Conservation (phyloP, 2,329 filamentous ascomycete genomes). For the Fusarium bulbicola region DNA sequence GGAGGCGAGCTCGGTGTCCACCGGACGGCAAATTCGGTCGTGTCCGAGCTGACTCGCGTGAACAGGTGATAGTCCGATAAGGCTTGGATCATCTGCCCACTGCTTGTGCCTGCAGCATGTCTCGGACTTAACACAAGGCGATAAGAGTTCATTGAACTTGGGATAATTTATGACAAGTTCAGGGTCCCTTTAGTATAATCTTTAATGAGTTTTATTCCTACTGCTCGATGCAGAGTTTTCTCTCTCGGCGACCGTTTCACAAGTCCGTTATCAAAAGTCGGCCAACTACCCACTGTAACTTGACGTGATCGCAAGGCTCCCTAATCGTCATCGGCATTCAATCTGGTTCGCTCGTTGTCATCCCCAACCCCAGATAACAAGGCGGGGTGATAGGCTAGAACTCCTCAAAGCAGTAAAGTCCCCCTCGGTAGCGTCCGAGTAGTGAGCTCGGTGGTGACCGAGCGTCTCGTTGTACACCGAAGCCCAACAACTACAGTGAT, state of each 20-base stretch:
- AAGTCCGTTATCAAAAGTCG: background rate
- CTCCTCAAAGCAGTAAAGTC: background rate
- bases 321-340: background rate
- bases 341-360: background rate
- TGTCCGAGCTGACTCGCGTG: background rate
- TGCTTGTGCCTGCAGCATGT: accelerated
- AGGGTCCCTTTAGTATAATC: accelerated
- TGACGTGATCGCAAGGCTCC: conserved; percentile 20
- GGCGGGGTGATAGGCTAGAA: background rate
- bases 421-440: background rate
- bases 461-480: conserved; percentile 7
- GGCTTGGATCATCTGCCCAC: background rate
- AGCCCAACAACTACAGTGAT: background rate
- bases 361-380: background rate
- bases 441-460: background rate
- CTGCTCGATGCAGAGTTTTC: background rate
- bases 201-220: accelerated
- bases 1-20: background rate
- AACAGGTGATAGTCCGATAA: background rate
- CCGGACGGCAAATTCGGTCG: background rate
- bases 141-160: accelerated
- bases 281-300: conserved; percentile 3
- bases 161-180: accelerated
- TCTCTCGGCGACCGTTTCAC: background rate
- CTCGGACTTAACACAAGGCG: accelerated